Evolutionary conservation across 345 rosid species (phyloP).

Genomic region (Clarkia xantiana): DNA sequence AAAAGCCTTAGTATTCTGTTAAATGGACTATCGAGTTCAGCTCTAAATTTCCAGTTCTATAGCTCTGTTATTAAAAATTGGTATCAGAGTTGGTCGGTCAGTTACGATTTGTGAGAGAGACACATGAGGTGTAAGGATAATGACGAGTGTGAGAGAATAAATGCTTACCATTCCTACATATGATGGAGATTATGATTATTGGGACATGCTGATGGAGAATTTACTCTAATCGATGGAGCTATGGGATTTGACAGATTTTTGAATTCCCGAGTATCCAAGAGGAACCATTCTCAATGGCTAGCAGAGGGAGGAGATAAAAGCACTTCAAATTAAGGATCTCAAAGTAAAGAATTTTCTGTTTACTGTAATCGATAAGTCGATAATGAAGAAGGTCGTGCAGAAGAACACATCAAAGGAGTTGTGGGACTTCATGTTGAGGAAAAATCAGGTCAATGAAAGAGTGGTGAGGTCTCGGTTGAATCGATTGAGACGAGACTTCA

Average conservation of each 20-base stretch:
- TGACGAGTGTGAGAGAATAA: no score
- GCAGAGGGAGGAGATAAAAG: neutral
- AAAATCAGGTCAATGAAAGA: neutral
- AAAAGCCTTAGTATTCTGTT: no score
- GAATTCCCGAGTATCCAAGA: neutral
- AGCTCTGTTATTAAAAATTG: no score
- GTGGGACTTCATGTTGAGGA: slow-evolving; percentile 2
- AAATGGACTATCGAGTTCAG: no score
- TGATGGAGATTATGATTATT: neutral
- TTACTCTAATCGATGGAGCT: neutral
- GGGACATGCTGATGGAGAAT: neutral
- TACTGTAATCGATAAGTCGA: neutral
- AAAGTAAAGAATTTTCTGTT: neutral
- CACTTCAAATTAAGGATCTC: neutral
- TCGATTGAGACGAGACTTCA: neutral
- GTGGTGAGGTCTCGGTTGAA: neutral
- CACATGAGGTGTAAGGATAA: no score
- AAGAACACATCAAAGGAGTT: neutral
- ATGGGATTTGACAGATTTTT: neutral
- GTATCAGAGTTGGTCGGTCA: no score
- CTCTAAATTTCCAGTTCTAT: no score
- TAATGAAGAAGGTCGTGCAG: neutral
- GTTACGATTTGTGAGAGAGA: no score
- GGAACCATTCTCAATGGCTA: no score
- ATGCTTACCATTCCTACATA: neutral